These are phyloP conservation scores for Eleusine coracana DNA, from an alignment of 176 grass and related monocot species.

Conservation along the genomic window DNA sequence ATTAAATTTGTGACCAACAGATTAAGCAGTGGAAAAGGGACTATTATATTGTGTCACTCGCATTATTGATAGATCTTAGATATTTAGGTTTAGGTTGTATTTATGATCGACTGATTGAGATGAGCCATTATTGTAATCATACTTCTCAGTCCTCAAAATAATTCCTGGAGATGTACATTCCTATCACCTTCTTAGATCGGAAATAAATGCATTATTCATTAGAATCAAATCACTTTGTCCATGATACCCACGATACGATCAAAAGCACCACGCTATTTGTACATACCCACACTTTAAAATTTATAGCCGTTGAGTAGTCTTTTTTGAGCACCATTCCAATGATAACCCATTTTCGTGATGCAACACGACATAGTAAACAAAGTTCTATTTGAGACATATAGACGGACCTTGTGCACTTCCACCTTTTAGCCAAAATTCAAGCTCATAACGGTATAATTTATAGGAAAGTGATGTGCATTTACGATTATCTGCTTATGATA, in stretches of 20 bases:
- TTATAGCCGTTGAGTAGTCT: background rate
- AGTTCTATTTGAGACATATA: background rate
- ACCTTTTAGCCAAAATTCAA: too few species aligned
- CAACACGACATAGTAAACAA: too few species aligned
- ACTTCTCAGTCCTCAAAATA: background rate
- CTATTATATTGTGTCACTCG: background rate
- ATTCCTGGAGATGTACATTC: background rate
- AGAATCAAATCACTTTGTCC: too few species aligned
- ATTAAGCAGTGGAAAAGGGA: background rate
- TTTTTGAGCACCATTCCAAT: background rate
- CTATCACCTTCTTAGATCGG: background rate
- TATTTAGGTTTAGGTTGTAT: background rate
- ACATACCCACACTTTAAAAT: background rate
- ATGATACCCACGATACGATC: too few species aligned
- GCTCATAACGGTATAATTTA: too few species aligned
- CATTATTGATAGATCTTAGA: background rate
- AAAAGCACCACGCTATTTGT: background rate
- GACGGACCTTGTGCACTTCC: too few species aligned
- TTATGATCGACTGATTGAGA: background rate
- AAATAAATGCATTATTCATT: background rate
- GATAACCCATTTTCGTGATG: background rate
- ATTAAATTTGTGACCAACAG: background rate
- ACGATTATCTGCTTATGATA: too few species aligned
- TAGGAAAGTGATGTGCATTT: too few species aligned
- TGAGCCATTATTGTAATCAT: background rate